A percentile compares a stretch with the other conserved stretches of the same genome.
Conservation (phyloP, 2,329 filamentous ascomycete species). For the Coniochaeta sp. region DNA sequence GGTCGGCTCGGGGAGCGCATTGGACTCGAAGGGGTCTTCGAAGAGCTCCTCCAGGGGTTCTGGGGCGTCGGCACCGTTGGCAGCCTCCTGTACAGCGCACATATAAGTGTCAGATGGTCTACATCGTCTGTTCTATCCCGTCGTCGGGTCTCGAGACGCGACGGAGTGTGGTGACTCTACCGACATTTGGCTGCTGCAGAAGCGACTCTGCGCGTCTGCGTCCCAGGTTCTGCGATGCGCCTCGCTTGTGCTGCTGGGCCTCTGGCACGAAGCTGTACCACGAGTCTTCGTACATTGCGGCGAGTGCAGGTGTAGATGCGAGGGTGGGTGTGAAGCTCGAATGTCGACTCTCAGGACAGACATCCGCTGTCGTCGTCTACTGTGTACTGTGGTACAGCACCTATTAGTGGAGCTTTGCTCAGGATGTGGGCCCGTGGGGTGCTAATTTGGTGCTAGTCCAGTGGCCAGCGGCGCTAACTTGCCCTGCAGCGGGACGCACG, state of each 20-base stretch:
- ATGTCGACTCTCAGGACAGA: slow-evolving; percentile 1
- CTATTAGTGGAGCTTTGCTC: too few species aligned
- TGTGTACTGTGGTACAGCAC: too few species aligned
- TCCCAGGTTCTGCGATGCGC: slow-evolving; percentile 36
- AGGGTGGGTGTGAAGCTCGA: not conserved
- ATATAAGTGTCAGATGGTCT: too few species aligned
- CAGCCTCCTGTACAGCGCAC: slow-evolving; percentile 38
- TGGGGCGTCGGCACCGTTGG: slow-evolving; percentile 40
- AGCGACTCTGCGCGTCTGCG: slow-evolving; percentile 65
- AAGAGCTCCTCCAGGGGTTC: slow-evolving; percentile 50
- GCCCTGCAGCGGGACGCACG: not conserved
- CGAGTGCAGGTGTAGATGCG: not conserved
- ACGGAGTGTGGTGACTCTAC: too few species aligned
- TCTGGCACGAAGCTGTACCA: slow-evolving; percentile 76
- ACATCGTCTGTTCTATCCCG: too few species aligned
- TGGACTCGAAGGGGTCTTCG: slow-evolving; percentile 47
- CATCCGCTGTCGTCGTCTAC: not conserved
- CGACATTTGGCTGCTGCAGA: slow-evolving; percentile 58
- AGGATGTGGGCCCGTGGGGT: too few species aligned
- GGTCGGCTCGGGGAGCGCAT: slow-evolving; percentile 59
- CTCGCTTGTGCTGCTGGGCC: slow-evolving; percentile 39
- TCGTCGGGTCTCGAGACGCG: too few species aligned
- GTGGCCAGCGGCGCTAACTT: not conserved
- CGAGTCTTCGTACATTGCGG: slow-evolving; percentile 69
- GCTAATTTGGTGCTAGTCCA: too few species aligned